A percentile compares a stretch with the other conserved stretches of the same genome.
These are phyloP conservation scores for Phytopythium oedochilum DNA, from an alignment of 352 stramenopile species.

Conservation along the genomic window DNA sequence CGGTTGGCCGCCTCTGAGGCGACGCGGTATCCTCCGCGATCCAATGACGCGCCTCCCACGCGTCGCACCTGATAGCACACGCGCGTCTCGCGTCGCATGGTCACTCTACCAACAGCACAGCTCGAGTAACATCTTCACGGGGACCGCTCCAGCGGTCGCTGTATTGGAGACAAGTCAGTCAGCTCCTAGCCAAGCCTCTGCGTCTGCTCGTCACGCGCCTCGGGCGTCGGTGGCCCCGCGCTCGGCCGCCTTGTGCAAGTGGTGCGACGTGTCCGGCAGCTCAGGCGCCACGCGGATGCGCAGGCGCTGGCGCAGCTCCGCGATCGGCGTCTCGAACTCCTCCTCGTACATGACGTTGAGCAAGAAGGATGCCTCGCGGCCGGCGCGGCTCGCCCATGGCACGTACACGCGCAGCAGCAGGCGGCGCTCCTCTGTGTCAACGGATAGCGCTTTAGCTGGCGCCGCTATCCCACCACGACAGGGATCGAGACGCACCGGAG, in stretches of 20 bases:
- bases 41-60: neutral
- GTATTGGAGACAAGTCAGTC: neutral
- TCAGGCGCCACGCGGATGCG: slow-evolving; percentile 39
- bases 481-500: slow-evolving; percentile 31
- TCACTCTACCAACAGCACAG: neutral
- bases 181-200: neutral
- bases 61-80: neutral
- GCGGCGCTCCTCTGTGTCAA: slow-evolving; percentile 46
- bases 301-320: slow-evolving; percentile 75
- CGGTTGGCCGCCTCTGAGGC: neutral
- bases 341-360: slow-evolving; percentile 96
- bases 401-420: slow-evolving; percentile 87
- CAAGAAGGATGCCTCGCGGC: slow-evolving; percentile 66
- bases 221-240: neutral
- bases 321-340: slow-evolving; percentile 90
- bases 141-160: neutral
- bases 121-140: neutral
- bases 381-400: slow-evolving; percentile 90
- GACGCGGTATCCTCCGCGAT: neutral
- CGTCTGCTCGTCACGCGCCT: neutral
- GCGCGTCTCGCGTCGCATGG: neutral
- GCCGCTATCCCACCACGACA: too few species aligned
- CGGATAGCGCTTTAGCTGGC: too few species aligned
- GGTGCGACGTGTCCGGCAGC: slow-evolving; percentile 23
- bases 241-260: slow-evolving; percentile 9